These are phyloP conservation scores for Xylariaceae sp. DNA, from an alignment of 2,329 filamentous ascomycete species.

Conservation along the genomic window DNA sequence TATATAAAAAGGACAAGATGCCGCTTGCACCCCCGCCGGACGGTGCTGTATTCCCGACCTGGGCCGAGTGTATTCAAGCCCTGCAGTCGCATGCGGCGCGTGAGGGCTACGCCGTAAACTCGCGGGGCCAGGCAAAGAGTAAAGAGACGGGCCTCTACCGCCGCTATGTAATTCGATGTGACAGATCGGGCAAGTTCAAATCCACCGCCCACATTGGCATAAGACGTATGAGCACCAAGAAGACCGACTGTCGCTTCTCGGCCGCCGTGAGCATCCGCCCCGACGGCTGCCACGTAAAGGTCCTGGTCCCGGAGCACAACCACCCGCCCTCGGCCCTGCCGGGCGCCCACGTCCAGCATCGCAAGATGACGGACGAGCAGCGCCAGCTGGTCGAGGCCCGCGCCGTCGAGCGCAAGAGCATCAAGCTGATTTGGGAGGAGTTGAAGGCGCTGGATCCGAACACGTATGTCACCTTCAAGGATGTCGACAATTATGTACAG, in stretches of 20 bases:
- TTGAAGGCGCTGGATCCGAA: slow-evolving; percentile 22
- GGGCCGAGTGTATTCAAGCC: slow-evolving; percentile 23
- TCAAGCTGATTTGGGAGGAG: slow-evolving; percentile 24
- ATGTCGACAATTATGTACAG: slow-evolving; percentile 28
- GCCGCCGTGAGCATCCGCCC: slow-evolving; percentile 24
- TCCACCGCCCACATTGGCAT: slow-evolving; percentile 24
- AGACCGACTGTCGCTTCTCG: slow-evolving; percentile 28
- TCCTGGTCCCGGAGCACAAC: slow-evolving; percentile 25
- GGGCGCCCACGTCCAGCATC: slow-evolving; percentile 25
- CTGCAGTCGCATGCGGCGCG: slow-evolving; percentile 25
- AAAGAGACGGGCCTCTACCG: slow-evolving; percentile 27
- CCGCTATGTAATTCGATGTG: slow-evolving; percentile 27
- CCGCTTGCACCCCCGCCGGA: slow-evolving; percentile 24
- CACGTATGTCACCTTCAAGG: slow-evolving; percentile 24
- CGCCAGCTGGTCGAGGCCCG: slow-evolving; percentile 25
- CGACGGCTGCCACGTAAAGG: slow-evolving; percentile 26
- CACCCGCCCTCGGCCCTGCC: slow-evolving; percentile 25
- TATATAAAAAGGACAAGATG: slow-evolving; percentile 16
- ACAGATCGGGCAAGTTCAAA: slow-evolving; percentile 26
- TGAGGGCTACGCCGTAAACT: slow-evolving; percentile 27
- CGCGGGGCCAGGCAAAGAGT: slow-evolving; percentile 25
- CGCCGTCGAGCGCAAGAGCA: slow-evolving; percentile 24
- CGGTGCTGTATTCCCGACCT: slow-evolving; percentile 23
- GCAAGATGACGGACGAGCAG: slow-evolving; percentile 27
- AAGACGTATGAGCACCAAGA: slow-evolving; percentile 25